These are phyloP conservation scores for Venturia asperata DNA, from an alignment of 2,329 filamentous ascomycete genomes.

Conservation along the genomic window DNA sequence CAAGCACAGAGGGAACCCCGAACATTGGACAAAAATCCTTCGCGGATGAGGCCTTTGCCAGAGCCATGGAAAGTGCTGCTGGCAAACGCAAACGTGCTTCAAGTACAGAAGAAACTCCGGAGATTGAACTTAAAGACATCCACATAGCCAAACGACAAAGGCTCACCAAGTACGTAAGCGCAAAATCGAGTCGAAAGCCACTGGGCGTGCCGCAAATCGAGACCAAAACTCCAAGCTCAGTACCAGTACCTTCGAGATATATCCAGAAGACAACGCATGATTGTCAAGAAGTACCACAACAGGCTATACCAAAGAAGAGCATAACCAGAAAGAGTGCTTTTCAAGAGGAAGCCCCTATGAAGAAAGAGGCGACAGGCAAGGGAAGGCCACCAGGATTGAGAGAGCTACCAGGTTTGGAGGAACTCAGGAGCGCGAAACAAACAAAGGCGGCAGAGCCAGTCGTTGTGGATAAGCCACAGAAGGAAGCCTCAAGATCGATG, in stretches of 20 bases:
- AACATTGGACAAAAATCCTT: not conserved
- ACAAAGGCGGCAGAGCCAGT: not conserved
- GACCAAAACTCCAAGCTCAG: not conserved
- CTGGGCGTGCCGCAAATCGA: not conserved
- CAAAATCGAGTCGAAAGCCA: not conserved
- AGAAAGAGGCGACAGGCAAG: not conserved
- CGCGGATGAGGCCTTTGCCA: not conserved
- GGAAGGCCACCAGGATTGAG: not conserved
- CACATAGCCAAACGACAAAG: not conserved
- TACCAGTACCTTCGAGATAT: not conserved
- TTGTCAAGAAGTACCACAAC: not conserved
- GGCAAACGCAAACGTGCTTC: constrained; percentile 5
- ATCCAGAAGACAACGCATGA: not conserved
- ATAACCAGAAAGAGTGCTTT: not conserved
- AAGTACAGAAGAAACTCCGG: not conserved
- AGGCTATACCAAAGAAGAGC: not conserved
- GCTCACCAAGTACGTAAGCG: not conserved
- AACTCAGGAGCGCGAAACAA: not conserved
- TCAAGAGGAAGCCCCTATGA: not conserved
- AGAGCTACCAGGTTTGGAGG: not conserved
- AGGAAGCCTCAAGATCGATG: not conserved
- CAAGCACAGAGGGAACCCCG: not conserved
- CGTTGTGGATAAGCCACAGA: not conserved
- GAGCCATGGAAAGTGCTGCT: not conserved
- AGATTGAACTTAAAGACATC: not conserved